These are phyloP conservation scores for Picochlorum sp. DNA, from an alignment of 139 green algal species.

Conservation along the genomic window DNA sequence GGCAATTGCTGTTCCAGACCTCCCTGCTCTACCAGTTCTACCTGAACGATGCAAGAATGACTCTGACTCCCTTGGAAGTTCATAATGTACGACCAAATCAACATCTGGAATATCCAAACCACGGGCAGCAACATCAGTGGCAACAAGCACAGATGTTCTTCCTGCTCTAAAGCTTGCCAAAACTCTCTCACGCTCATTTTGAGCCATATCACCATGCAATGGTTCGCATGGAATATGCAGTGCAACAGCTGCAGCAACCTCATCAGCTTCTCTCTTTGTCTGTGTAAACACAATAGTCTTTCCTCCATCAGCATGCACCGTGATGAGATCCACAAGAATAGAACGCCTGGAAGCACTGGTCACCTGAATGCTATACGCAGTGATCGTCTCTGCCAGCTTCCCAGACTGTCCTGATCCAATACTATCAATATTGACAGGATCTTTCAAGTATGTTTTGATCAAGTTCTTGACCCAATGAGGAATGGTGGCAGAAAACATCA, in stretches of 20 bases:
- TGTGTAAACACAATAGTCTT: conserved; percentile 78
- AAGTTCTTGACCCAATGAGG: conserved; percentile 91
- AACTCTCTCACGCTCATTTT: conserved; percentile 45
- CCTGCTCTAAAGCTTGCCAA: conserved; percentile 76
- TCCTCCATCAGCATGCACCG: conserved; percentile 61
- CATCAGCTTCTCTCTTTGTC: conserved; percentile 81
- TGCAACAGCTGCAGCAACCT: conserved; percentile 54
- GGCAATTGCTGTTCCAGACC: conserved; percentile 68
- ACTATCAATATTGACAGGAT: conserved; percentile 86
- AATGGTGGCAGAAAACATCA: conserved; percentile 96
- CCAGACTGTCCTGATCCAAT: conserved; percentile 77
- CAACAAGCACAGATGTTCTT: conserved; percentile 71
- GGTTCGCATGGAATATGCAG: conserved; percentile 35
- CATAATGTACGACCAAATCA: conserved; percentile 54
- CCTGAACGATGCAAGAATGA: conserved; percentile 51
- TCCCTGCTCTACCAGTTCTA: conserved; percentile 62
- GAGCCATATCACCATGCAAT: conserved; percentile 62
- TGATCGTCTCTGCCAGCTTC: conserved; percentile 67
- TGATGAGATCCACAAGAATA: conserved; percentile 82
- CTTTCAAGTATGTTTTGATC: conserved; percentile 57
- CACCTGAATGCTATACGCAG: conserved; percentile 38
- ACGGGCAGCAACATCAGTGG: conserved; percentile 94
- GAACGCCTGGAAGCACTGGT: conserved; percentile 18
- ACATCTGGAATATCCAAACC: conserved; percentile 87
- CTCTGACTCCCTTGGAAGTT: conserved; percentile 40